These are phyloP conservation scores for Naganishia albida DNA, from an alignment of 1,284 basidiomycete genomes.

Conservation along the genomic window DNA sequence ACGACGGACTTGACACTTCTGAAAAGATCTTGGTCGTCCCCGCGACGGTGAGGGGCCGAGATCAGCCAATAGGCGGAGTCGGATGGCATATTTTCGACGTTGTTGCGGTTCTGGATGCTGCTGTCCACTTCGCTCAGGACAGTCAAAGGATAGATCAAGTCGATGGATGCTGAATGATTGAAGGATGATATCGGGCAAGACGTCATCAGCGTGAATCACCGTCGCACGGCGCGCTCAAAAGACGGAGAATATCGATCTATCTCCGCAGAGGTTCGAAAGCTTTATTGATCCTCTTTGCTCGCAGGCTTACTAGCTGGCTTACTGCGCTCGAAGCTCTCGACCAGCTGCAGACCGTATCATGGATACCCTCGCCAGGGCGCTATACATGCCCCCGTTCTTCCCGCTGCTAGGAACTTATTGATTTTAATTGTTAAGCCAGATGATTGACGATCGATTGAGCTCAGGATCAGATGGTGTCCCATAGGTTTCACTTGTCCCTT, in stretches of 20 bases:
- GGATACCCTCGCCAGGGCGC: too few species aligned
- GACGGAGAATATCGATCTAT: not conserved
- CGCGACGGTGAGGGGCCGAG: constrained; percentile 57
- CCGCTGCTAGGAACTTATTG: too few species aligned
- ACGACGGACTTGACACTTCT: constrained; percentile 53
- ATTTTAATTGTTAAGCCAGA: too few species aligned
- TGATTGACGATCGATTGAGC: too few species aligned
- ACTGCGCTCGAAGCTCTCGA: too few species aligned
- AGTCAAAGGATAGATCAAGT: not conserved
- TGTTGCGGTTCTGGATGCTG: not conserved
- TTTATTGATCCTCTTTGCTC: too few species aligned
- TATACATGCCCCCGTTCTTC: too few species aligned
- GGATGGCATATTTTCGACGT: constrained; percentile 55
- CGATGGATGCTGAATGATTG: not conserved
- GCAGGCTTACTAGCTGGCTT: too few species aligned
- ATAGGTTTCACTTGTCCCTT: too few species aligned
- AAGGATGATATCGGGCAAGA: constrained; percentile 16
- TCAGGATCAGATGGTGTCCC: too few species aligned
- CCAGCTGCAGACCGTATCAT: too few species aligned
- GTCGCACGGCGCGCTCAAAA: not conserved
- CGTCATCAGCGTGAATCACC: constrained; percentile 12
- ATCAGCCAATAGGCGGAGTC: constrained; percentile 60
- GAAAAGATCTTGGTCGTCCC: constrained; percentile 56
- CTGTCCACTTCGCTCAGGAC: not conserved
- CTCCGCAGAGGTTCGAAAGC: too few species aligned